Evolutionary conservation across 768 basidiomycete species (phyloP).

Genomic region (Tricholoma saponaceum): DNA sequence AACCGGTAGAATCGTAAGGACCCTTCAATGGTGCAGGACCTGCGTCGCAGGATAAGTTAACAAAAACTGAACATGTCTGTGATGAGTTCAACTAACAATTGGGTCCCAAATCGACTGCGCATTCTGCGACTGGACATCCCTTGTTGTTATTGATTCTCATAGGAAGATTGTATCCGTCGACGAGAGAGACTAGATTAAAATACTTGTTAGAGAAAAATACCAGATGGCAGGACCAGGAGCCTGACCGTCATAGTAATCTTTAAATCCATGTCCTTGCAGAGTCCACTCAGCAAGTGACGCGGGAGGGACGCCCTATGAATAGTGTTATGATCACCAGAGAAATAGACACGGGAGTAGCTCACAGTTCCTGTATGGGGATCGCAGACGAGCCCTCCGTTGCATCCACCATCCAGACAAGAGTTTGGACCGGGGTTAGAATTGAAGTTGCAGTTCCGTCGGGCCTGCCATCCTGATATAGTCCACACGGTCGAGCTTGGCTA

Average conservation of each 20-base stretch:
- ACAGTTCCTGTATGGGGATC: constrained; percentile 48
- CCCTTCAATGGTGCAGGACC: constrained; percentile 44
- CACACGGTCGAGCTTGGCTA: neutral
- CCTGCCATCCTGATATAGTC: constrained; percentile 27
- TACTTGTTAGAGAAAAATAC: constrained; percentile 2
- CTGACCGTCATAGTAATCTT: constrained; percentile 60
- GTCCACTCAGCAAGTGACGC: constrained; percentile 69
- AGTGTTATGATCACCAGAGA: neutral
- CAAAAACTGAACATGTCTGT: neutral
- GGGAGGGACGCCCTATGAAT: constrained; percentile 54
- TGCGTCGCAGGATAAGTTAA: constrained; percentile 1
- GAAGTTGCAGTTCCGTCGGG: constrained; percentile 62
- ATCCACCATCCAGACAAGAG: constrained; percentile 62
- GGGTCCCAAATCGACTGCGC: constrained; percentile 51
- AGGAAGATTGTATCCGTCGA: constrained; percentile 58
- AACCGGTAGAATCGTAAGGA: constrained; percentile 42
- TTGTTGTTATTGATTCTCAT: constrained; percentile 46
- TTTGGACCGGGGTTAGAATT: constrained; percentile 46
- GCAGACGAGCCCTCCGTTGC: constrained; percentile 65
- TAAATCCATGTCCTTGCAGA: constrained; percentile 35
- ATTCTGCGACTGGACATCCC: constrained; percentile 44
- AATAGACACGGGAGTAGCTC: constrained; percentile 7
- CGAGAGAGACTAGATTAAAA: constrained; percentile 41
- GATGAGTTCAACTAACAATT: constrained; percentile 35
- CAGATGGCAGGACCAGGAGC: neutral